Evolutionary conservation across 306 rosid species (phyloP), one percentile per base, ranked within the genome.

Genomic region (Castanea mollissima): DNA sequence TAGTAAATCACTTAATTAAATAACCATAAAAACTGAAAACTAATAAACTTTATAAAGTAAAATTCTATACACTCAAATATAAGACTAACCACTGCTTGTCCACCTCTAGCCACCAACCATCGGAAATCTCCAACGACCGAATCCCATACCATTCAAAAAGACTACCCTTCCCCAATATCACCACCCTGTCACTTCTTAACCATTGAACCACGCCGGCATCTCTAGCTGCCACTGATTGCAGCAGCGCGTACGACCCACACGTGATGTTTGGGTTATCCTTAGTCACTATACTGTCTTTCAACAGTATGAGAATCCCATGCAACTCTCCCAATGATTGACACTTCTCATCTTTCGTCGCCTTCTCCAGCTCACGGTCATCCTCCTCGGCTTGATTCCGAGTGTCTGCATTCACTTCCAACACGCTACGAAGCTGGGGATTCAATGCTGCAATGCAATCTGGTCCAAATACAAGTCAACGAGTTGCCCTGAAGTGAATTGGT

Each of bases 321-420:
- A 90, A 80, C 60, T 74, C 63, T 3, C 82, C 78, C 31, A 62
- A 31, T 9, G n/a, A 25, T 20, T 13, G 23, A 31, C 76, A 57
- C 23, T 71, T 41, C 12, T 19, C 27, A 6, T 27, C 25, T 38
- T 38, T 38, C 44, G 8, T 46, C 23, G 71, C 74, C 20, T 46
- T 31, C 29, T 21, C 21, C 60, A 92, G 80, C 83, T 88, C 80
- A 0, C 62, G 59, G 65, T 91, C 96, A 4, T 91, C 96, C 51
- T 82, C 16, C 12, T 85, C 90, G 51, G 90, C 97, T 60, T 89
- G 90, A 73, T 74, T 81, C 7, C 73, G 76, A 4, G 88, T 91
- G 12, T 88, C 94, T 0, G 94, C 94, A 63, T 91, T 93, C 38
- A 93, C 69, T 69, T 93, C 96, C 75, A 91, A 82, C 25, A 93